phyloP scores from a whole-genome alignment of 2,329 filamentous ascomycete species.

The Epicoccum sorghinum region DNA sequence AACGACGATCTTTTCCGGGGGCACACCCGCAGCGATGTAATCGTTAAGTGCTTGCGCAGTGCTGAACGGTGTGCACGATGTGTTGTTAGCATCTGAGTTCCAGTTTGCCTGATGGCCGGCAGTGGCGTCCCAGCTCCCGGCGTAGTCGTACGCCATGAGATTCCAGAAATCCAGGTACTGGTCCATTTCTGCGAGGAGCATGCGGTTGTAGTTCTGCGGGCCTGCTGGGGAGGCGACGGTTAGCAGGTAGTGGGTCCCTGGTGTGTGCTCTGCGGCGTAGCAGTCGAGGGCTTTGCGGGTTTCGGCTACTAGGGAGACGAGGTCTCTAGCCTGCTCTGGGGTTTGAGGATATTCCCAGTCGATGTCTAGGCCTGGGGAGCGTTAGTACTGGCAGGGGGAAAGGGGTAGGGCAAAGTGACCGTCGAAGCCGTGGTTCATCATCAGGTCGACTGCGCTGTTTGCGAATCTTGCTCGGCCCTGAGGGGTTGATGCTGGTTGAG shows the following conservation, averaged over 20 bases:
- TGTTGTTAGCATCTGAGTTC: constrained; percentile 2
- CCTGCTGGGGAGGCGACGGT: constrained; percentile 55
- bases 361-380: constrained; percentile 37
- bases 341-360: constrained; percentile 48
- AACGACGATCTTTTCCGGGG: constrained; percentile 43
- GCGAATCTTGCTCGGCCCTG: constrained; percentile 42
- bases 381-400: background rate
- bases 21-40: constrained; percentile 41
- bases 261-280: constrained; percentile 49
- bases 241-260: constrained; percentile 52
- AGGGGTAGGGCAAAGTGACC: constrained; percentile 19
- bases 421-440: constrained; percentile 46
- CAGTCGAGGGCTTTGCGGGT: constrained; percentile 46
- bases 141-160: constrained; percentile 86
- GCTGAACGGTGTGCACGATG: constrained; percentile 41
- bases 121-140: constrained; percentile 43
- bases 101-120: constrained; percentile 45
- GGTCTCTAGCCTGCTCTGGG: constrained; percentile 40
- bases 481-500: constrained; percentile 38
- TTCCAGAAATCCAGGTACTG: constrained; percentile 59
- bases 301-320: constrained; percentile 41
- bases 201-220: constrained; percentile 51
- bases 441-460: constrained; percentile 39
- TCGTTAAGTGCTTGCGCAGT: constrained; percentile 39
- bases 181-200: constrained; percentile 55